These are phyloP conservation scores for Colletotrichum abscissum DNA, from an alignment of 2,329 filamentous ascomycete genomes.

Conservation along the genomic window DNA sequence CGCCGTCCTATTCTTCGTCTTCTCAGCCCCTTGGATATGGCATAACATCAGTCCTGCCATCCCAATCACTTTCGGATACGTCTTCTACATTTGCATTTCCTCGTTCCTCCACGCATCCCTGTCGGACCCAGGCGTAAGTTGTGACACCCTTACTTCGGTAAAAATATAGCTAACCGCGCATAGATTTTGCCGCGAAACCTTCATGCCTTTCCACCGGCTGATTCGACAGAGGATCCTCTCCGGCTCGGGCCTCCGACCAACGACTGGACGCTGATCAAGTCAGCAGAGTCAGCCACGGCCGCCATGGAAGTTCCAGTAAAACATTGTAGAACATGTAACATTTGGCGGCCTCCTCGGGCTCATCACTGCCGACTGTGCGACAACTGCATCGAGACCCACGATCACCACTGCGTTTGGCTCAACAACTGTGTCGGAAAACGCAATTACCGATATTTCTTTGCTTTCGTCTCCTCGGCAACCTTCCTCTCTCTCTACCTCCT, in stretches of 20 bases:
- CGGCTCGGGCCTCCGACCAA: constrained; percentile 86
- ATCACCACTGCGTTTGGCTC: constrained; percentile 98
- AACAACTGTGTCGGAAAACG: constrained; percentile 98
- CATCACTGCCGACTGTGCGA: constrained; percentile 98
- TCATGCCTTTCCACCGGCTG: constrained; percentile 83
- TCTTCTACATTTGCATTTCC: constrained; percentile 91
- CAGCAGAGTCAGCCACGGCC: constrained; percentile 77
- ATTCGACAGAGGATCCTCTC: constrained; percentile 83
- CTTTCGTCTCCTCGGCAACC: constrained; percentile 85
- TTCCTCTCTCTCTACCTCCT: constrained; percentile 81
- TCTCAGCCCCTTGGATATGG: constrained; percentile 89
- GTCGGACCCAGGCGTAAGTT: constrained; percentile 89
- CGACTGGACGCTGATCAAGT: constrained; percentile 93
- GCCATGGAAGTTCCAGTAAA: constrained; percentile 99
- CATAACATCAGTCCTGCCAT: constrained; percentile 87
- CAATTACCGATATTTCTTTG: constrained; percentile 98
- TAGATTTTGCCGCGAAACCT: constrained; percentile 93
- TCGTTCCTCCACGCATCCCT: constrained; percentile 94
- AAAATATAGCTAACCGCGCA: not conserved
- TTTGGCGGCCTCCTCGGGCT: constrained; percentile 94
- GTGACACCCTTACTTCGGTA: constrained; percentile 1
- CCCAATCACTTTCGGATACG: constrained; percentile 88
- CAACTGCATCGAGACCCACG: constrained; percentile 96
- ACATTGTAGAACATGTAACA: constrained; percentile 97
- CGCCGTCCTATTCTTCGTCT: constrained; percentile 84